These are phyloP conservation scores for Dunaliella primolecta DNA, from an alignment of 139 green algal species.

Conservation along the genomic window DNA sequence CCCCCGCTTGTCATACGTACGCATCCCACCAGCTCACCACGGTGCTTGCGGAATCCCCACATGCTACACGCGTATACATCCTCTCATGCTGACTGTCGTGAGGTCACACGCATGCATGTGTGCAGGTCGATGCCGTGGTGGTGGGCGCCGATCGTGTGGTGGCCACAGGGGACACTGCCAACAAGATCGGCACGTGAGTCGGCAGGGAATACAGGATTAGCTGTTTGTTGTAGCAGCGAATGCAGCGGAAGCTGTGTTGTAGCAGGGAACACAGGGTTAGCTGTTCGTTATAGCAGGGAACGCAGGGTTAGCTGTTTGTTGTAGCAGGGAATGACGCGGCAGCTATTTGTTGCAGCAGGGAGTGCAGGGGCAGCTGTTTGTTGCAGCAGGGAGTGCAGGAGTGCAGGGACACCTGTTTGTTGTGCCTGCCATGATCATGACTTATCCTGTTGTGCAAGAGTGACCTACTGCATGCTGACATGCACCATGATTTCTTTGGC, in stretches of 20 bases:
- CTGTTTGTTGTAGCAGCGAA: too few relatives aligned
- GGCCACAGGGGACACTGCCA: constrained; percentile 88
- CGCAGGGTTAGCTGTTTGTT: neutral
- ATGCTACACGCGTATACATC: neutral
- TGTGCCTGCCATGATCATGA: too few relatives aligned
- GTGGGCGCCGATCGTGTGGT: constrained; percentile 87
- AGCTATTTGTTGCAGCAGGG: too few relatives aligned
- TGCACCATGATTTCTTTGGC: neutral
- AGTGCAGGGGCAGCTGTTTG: too few relatives aligned
- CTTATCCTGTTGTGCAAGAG: neutral
- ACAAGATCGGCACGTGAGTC: constrained; percentile 88
- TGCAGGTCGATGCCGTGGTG: constrained; percentile 86
- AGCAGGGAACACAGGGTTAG: too few relatives aligned
- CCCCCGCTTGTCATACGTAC: too few relatives aligned
- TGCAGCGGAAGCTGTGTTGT: too few relatives aligned
- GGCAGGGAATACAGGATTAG: neutral
- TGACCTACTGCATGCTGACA: neutral
- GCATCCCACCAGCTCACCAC: too few relatives aligned
- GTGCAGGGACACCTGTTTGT: too few relatives aligned
- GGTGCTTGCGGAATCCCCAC: too few relatives aligned
- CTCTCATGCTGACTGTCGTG: neutral
- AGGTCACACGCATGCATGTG: neutral
- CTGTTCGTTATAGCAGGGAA: too few relatives aligned
- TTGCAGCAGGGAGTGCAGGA: neutral
- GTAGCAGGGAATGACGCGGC: too few relatives aligned